Evolutionary conservation across 116 monocot species (phyloP).

Genomic region (Papilionanthe hybrid): DNA sequence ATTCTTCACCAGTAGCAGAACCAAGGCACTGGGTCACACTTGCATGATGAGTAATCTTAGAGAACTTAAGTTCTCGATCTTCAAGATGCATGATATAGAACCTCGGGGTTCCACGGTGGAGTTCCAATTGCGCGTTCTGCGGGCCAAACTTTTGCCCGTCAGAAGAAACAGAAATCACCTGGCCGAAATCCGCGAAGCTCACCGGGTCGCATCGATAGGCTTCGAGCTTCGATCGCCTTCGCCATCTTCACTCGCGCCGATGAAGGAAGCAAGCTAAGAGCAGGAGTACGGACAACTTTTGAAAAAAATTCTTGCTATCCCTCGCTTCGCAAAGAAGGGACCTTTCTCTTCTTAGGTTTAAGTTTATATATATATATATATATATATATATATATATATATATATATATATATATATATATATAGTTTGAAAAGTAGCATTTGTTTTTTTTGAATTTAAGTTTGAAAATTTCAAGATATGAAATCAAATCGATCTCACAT

Average conservation of each 20-base stretch:
- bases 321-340: no score
- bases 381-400: no score
- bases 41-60: slow-evolving; percentile 92
- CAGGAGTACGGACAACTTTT: no score
- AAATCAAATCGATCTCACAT: no score
- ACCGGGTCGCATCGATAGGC: slow-evolving; percentile 65
- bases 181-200: slow-evolving; percentile 75
- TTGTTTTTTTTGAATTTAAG: no score
- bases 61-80: slow-evolving; percentile 65
- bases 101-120: slow-evolving; percentile 78
- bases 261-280: background rate
- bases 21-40: slow-evolving; percentile 98
- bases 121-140: slow-evolving; percentile 77
- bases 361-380: no score
- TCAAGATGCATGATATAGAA: slow-evolving; percentile 86
- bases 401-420: no score
- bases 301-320: no score
- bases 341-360: no score
- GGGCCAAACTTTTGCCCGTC: slow-evolving; percentile 70
- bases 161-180: slow-evolving; percentile 55
- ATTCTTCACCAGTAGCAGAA: slow-evolving; percentile 60
- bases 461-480: no score
- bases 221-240: slow-evolving; percentile 29
- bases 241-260: background rate
- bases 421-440: no score